phyloP scores from a whole-genome alignment of 2,329 filamentous ascomycete species.

The Thelonectria discophora region DNA sequence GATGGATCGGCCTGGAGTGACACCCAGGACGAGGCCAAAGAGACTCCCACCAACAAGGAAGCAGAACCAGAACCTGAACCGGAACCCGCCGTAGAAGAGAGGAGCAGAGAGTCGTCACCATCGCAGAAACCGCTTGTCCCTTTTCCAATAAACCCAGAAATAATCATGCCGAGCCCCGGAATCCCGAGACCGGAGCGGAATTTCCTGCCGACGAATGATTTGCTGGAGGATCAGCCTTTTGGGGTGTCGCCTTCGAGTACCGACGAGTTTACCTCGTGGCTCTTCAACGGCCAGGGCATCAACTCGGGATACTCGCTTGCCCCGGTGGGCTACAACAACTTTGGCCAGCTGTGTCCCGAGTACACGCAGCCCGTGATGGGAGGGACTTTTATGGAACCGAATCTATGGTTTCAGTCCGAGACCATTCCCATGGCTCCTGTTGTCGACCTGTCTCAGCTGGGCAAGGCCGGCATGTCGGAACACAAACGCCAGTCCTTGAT shows the following conservation, averaged over 20 bases:
- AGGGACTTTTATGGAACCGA: constrained; percentile 39
- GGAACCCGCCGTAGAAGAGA: constrained; percentile 10
- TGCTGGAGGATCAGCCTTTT: constrained; percentile 41
- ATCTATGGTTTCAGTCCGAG: constrained; percentile 43
- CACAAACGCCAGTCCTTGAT: constrained; percentile 41
- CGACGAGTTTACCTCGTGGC: constrained; percentile 42
- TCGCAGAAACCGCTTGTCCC: constrained; percentile 36
- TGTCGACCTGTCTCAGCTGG: constrained; percentile 36
- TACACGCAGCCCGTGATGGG: constrained; percentile 40
- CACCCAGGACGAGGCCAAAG: constrained; percentile 40
- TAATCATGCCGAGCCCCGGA: constrained; percentile 36
- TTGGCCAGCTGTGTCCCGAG: constrained; percentile 41
- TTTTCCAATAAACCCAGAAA: constrained; percentile 30
- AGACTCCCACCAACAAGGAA: constrained; percentile 25
- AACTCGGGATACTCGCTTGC: constrained; percentile 37
- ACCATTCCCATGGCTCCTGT: constrained; percentile 35
- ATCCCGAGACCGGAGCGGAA: constrained; percentile 34
- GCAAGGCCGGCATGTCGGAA: constrained; percentile 39
- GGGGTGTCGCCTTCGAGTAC: constrained; percentile 41
- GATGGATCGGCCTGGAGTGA: constrained; percentile 43
- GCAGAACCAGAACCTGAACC: not conserved
- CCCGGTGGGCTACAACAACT: constrained; percentile 41
- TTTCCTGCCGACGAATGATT: constrained; percentile 26
- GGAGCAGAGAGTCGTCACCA: constrained; percentile 36
- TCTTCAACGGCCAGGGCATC: constrained; percentile 40